Percentiles rank a stretch among this genome's conserved stretches.
phyloP scores from a whole-genome alignment of 148 eudicot species.

The Rhododendron ferrugineum region DNA sequence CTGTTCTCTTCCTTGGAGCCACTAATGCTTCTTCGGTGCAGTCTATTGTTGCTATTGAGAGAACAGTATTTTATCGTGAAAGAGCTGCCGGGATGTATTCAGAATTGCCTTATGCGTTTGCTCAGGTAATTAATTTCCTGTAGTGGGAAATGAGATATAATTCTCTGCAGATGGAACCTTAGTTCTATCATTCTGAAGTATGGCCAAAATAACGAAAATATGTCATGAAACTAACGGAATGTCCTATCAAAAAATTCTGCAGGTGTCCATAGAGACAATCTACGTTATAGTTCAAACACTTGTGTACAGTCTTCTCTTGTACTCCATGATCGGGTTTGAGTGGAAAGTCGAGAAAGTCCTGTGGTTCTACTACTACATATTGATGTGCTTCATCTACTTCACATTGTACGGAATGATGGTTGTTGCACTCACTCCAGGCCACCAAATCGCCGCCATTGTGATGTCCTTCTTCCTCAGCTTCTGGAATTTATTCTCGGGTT shows the following conservation, averaged over 20 bases:
- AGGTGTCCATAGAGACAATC: constrained; percentile 28
- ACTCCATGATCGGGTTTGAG: constrained; percentile 39
- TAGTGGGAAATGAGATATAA: background rate
- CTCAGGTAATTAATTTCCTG: constrained; percentile 29
- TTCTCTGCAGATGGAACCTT: too few species aligned
- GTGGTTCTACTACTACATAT: constrained; percentile 34
- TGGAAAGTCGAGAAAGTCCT: constrained; percentile 28
- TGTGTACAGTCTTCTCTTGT: constrained; percentile 34
- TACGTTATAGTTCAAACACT: constrained; percentile 34
- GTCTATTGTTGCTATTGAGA: constrained; percentile 38
- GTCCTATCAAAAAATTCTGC: background rate
- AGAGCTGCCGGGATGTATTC: constrained; percentile 56
- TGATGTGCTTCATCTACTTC: constrained; percentile 45
- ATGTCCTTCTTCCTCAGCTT: constrained; percentile 48
- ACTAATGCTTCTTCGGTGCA: constrained; percentile 37
- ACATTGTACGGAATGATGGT: constrained; percentile 50
- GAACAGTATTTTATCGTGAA: constrained; percentile 51
- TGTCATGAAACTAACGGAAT: background rate
- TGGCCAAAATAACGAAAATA: background rate
- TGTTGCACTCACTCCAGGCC: constrained; percentile 42
- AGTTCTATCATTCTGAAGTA: too few species aligned
- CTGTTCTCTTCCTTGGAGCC: constrained; percentile 43
- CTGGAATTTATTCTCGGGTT: constrained; percentile 49
- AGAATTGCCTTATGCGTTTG: constrained; percentile 48
- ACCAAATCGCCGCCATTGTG: constrained; percentile 33